Conservation (phyloP, 768 basidiomycete genomes). For the Trametes punicea region DNA sequence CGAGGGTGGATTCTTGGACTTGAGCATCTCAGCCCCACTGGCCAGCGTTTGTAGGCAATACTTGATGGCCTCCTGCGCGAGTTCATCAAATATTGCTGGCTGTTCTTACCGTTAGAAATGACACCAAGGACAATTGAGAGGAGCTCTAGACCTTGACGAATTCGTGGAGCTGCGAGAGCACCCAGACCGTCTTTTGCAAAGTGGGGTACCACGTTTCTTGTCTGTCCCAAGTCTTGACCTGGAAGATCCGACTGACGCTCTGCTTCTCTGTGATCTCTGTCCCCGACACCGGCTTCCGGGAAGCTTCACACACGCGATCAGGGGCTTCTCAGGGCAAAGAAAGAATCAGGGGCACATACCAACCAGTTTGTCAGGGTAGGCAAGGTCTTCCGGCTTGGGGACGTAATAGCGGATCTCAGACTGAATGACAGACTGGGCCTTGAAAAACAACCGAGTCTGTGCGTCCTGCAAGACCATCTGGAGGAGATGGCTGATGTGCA, state of each 20-base stretch:
- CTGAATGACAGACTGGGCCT: slow-evolving; percentile 90
- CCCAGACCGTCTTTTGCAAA: slow-evolving; percentile 84
- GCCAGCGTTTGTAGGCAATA: slow-evolving; percentile 81
- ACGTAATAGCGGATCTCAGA: slow-evolving; percentile 83
- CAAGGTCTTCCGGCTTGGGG: slow-evolving; percentile 74
- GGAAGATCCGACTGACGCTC: slow-evolving; percentile 65
- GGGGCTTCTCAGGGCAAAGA: slow-evolving; percentile 5
- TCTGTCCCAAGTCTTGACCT: slow-evolving; percentile 64
- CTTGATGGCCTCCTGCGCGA: slow-evolving; percentile 88
- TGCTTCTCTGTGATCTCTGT: slow-evolving; percentile 63
- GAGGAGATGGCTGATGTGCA: slow-evolving; percentile 80
- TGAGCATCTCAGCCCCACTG: slow-evolving; percentile 64
- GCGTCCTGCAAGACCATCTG: slow-evolving; percentile 94
- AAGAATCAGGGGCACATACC: slow-evolving; percentile 40
- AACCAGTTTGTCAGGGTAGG: slow-evolving; percentile 80
- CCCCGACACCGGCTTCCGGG: slow-evolving; percentile 41
- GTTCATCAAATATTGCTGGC: slow-evolving; percentile 96
- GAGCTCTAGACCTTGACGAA: slow-evolving; percentile 75
- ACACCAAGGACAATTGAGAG: neutral
- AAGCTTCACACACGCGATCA: slow-evolving; percentile 34
- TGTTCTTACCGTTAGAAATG: slow-evolving; percentile 31
- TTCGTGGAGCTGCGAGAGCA: slow-evolving; percentile 83
- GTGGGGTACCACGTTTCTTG: slow-evolving; percentile 93
- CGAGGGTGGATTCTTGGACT: slow-evolving; percentile 42
- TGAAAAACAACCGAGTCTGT: slow-evolving; percentile 93